A percentile compares a stretch with the other conserved stretches of the same genome.
phyloP scores from a whole-genome alignment of 1,139 yeast species.

The Geotrichum macrosporum region DNA sequence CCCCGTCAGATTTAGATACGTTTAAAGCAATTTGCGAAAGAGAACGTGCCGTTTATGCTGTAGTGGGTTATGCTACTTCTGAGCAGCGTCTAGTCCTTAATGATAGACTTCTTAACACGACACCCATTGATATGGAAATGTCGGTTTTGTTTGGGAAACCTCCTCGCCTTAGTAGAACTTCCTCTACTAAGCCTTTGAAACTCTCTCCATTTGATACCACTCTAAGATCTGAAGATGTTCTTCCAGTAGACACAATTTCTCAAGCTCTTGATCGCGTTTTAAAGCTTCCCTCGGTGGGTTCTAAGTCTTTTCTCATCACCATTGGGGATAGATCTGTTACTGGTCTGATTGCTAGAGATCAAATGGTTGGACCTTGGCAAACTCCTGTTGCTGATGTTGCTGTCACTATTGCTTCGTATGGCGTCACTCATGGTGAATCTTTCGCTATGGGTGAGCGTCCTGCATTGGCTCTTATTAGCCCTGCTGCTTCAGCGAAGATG shows the following conservation, averaged over 20 bases:
- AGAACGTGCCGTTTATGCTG: constrained; percentile 95
- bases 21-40: constrained; percentile 82
- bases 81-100: constrained; percentile 79
- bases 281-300: constrained; percentile 90
- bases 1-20: constrained; percentile 66
- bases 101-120: constrained; percentile 67
- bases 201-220: constrained; percentile 49
- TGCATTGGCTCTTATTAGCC: constrained; percentile 77
- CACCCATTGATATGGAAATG: constrained; percentile 97
- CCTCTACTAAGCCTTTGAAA: constrained; percentile 57
- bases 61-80: constrained; percentile 89
- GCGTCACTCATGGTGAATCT: constrained; percentile 90
- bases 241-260: constrained; percentile 22
- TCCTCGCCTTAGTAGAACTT: constrained; percentile 87
- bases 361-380: constrained; percentile 99
- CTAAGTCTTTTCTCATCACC: constrained; percentile 89
- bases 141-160: constrained; percentile 95
- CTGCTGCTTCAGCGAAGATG: constrained; percentile 96
- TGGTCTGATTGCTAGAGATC: constrained; percentile 95
- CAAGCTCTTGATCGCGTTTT: constrained; percentile 72
- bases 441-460: constrained; percentile 98
- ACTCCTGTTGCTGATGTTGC: constrained; percentile 99
- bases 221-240: constrained; percentile 24
- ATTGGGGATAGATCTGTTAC: constrained; percentile 97
- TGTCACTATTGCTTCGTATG: constrained; percentile 88